Evolutionary conservation across 2,329 filamentous ascomycete species (phyloP).

Genomic region (Metarhizium robertsii): DNA sequence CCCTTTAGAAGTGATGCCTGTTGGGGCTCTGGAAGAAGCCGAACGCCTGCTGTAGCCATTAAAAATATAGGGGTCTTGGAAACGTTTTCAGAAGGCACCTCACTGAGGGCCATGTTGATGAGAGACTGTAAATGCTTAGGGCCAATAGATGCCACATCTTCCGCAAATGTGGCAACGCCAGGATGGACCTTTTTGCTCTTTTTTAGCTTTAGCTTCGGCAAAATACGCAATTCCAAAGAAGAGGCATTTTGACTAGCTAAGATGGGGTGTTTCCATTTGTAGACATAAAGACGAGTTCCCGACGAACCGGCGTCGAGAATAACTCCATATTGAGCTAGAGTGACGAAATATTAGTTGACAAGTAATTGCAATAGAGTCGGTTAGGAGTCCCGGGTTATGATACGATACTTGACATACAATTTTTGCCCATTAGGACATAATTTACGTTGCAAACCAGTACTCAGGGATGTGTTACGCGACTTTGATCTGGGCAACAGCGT

Average conservation of each 20-base stretch:
- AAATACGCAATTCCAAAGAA: constrained; percentile 39
- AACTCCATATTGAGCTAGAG: constrained; percentile 68
- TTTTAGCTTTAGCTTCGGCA: constrained; percentile 77
- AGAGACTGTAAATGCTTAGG: constrained; percentile 71
- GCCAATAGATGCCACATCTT: constrained; percentile 66
- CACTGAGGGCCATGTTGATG: constrained; percentile 68
- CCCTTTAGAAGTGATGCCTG: constrained; percentile 63
- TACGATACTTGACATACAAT: constrained; percentile 14
- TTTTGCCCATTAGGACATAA: constrained; percentile 17
- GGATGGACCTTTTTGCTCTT: constrained; percentile 91
- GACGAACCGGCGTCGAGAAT: constrained; percentile 97
- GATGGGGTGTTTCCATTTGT: constrained; percentile 78
- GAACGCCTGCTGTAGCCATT: constrained; percentile 92
- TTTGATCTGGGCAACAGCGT: background rate
- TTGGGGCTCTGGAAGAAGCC: constrained; percentile 66
- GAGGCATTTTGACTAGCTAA: constrained; percentile 47
- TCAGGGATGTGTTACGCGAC: background rate
- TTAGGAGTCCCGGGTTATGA: background rate
- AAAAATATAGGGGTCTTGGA: constrained; percentile 85
- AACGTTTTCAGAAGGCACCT: constrained; percentile 68
- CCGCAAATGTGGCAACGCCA: constrained; percentile 83
- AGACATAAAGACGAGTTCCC: constrained; percentile 89
- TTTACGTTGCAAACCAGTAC: background rate
- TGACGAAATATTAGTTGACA: background rate
- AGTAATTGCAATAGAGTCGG: background rate